Conservation (phyloP, 768 basidiomycete genomes). For the Phanerochaete carnosa region DNA sequence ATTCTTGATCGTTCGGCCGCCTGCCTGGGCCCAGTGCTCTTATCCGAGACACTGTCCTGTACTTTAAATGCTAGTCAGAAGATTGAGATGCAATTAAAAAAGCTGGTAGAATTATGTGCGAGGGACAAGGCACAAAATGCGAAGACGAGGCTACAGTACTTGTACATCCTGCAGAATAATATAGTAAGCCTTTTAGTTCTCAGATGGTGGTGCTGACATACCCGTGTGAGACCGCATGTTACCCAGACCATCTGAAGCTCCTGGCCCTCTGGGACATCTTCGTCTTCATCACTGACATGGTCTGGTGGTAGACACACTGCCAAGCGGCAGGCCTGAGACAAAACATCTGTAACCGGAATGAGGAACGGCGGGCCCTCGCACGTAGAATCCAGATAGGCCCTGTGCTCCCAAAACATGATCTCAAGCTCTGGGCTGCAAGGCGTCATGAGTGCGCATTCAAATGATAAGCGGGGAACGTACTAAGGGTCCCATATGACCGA, state of each 20-base stretch:
- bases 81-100: no score
- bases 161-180: no score
- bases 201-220: no score
- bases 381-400: not conserved
- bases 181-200: no score
- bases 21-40: no score
- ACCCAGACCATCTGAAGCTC: no score
- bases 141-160: no score
- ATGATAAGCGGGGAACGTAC: not conserved
- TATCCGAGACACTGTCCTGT: no score
- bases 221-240: no score
- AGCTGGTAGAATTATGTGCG: no score
- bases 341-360: not conserved
- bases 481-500: not conserved
- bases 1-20: not conserved
- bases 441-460: not conserved
- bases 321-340: not conserved
- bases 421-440: slow-evolving; percentile 2
- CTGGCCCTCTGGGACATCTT: not conserved
- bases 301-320: not conserved
- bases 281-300: not conserved
- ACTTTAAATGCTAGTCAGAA: no score
- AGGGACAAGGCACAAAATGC: no score
- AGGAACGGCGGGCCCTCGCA: not conserved
- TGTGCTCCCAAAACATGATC: not conserved